Percentiles rank a stretch among this genome's conserved stretches.
Conservation (phyloP, 2,329 filamentous ascomycete genomes). For the Colletotrichum sansevieriae region DNA sequence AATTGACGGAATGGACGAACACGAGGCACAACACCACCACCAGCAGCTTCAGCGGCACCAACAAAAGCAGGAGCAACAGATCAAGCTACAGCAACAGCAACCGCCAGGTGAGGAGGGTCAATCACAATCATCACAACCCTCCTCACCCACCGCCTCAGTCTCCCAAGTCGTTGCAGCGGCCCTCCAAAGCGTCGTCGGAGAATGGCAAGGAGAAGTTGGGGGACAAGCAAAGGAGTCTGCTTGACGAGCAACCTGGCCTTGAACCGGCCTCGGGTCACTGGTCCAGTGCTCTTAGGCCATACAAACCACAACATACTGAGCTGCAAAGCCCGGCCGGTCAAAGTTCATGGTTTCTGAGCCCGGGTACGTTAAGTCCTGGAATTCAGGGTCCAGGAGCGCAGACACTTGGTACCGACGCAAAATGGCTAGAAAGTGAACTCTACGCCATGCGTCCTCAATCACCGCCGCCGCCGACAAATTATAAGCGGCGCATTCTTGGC, state of each 20-base stretch:
- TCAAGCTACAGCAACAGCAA: constrained; percentile 2
- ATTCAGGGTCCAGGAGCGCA: neutral
- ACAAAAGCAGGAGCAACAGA: constrained; percentile 13
- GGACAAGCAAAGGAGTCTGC: neutral
- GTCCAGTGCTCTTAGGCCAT: constrained; percentile 21
- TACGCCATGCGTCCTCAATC: neutral
- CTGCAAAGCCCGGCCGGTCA: neutral
- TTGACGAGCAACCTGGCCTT: constrained; percentile 20
- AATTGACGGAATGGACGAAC: constrained; percentile 20
- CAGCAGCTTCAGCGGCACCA: constrained; percentile 17
- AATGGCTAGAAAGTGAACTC: constrained; percentile 1
- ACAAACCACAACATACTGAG: neutral
- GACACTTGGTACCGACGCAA: neutral
- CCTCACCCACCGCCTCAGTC: neutral
- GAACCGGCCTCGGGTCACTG: constrained; percentile 6
- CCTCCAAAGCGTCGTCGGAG: neutral
- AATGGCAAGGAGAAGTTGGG: neutral
- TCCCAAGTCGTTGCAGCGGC: neutral
- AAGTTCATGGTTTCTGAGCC: neutral
- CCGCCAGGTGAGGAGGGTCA: neutral
- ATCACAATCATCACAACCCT: neutral
- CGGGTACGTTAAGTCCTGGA: neutral
- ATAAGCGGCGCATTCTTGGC: constrained; percentile 38
- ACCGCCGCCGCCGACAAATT: neutral
- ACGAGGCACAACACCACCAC: neutral